Evolutionary conservation across 306 rosid genomes (phyloP), one percentile per base, ranked within the genome.

Genomic region (Vicia faba): DNA sequence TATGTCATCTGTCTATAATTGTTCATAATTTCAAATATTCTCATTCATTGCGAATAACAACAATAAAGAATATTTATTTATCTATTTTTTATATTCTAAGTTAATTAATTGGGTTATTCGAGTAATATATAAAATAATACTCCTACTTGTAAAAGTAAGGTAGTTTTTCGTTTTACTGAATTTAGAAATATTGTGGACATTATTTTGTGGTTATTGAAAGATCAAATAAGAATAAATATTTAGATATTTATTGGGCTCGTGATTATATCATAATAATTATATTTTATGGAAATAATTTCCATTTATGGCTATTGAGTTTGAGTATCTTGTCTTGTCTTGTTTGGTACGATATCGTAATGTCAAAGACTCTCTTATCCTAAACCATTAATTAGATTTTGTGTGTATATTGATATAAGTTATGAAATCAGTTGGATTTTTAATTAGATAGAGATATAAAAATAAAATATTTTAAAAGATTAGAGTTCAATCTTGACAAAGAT

Each of bases 1-100:
- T 50, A 64, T 69, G 60, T 41, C 75, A 61, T 39, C 57, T 49
- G 2, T 38, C 40, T 48, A 26, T 58, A 38, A 74, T 70, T 50
- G 12, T 60, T 38, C 80, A 75, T 79, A 2, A 70, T 68, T 58
- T 59, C 80, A 75, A 43, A 64, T 80, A 70, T 74, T 61, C 75
- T 5, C 75, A 75, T 70, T 71, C 61, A 80, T 60, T 75, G 55
- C 23, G 11, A 10, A 45, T 50, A 11, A 13, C n/a, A 49, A 12
- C 7, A 49, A 12, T 7, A 29, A 8, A 44, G 3, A 16, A 26
- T 7, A 5, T 66, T 33, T 61, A 1, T 33, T 46, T 70, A 28
- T 23, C 41, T 20, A 26, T 56, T 38, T 39, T 33, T 26, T 18
- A 45, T 64, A 25, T 26, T 35, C 13, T 16, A 61, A 60, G 18